Base-by-base conservation (phyloP, 129 eudicot species). In the Arctium minus region DNA sequence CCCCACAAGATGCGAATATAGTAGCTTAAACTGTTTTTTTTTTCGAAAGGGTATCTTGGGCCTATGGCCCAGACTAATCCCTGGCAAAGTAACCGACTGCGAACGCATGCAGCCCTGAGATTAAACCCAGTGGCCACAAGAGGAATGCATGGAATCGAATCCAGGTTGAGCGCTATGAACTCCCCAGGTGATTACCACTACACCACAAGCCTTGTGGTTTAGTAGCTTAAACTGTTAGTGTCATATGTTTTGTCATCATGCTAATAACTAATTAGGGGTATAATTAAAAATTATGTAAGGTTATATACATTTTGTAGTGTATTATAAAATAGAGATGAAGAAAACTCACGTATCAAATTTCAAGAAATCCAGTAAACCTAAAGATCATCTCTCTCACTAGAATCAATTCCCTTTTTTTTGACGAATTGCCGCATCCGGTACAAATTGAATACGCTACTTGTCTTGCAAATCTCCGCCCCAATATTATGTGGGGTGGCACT, bases 401-500 rank as follows among this genome's bases (percentile, higher is more conserved):
- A 79, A 88, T 87, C 88, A 89, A 81, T 73, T 94, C 83, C 74
- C 80, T 90, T 30, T 87, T 89, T 68, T 83, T 89, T 2, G 85
- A 76, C 31, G 89, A 85, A 74, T 89, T 90, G 27, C 94, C 90
- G 70, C 83, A 80, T 39, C 87, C 96, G 0, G 81, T 78, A 35
- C 90, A 89, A 35, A 90, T 74, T 4, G 98, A 94, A 38, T 75
- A 89, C 13, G 93, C 89, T 89, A 90, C 82, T 77, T 89, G 87
- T 22, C 87, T 87, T 38, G 85, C 90, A 10, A 89, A 76, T 77
- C 98, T 84, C 79, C 88, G 86, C 36, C 86, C 91, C 5, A 89
- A 53, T 56, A 92, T 87, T 46, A 92, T 74, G 44, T 94, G 97
- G 8, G 98, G 98, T 48, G 97, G 97, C 87, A 86, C 88, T 75